These are phyloP conservation scores for Taiozyma sp. DNA, from an alignment of 1,139 yeast genomes.

Conservation along the genomic window DNA sequence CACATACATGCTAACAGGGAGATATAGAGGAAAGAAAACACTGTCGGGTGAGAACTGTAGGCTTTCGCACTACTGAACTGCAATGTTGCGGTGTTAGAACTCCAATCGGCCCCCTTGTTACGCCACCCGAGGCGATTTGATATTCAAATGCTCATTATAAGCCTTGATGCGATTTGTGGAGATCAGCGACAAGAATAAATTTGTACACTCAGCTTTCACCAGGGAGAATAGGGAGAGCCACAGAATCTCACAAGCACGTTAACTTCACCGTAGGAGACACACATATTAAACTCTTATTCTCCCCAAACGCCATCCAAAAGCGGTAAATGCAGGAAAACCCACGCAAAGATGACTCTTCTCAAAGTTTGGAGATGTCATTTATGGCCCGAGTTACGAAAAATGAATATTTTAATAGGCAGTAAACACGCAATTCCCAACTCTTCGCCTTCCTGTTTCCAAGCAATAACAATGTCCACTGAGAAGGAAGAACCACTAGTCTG, in stretches of 20 bases:
- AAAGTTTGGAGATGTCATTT: background rate
- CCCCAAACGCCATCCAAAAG: background rate
- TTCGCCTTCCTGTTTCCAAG: background rate
- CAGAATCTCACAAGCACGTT: background rate
- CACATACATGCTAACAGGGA: too few species aligned
- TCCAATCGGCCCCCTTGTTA: background rate
- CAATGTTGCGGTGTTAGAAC: background rate
- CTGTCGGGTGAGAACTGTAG: too few species aligned
- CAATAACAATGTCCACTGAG: slow-evolving; percentile 6
- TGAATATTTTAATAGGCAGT: background rate
- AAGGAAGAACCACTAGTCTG: slow-evolving; percentile 15
- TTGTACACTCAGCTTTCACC: background rate
- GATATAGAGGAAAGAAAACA: too few species aligned
- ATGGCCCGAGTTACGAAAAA: background rate
- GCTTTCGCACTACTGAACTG: too few species aligned
- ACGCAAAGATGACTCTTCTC: background rate
- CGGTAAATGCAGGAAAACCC: background rate
- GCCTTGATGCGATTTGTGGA: background rate
- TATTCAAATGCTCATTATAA: background rate
- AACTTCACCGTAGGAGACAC: background rate
- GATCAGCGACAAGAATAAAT: background rate
- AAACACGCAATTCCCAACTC: background rate
- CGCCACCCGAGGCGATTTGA: background rate
- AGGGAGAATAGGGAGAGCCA: background rate
- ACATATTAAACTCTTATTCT: background rate